Evolutionary conservation across 2,329 filamentous ascomycete genomes (phyloP), one percentile per base, ranked within the genome.

Genomic region (Beauveria brongniartii): DNA sequence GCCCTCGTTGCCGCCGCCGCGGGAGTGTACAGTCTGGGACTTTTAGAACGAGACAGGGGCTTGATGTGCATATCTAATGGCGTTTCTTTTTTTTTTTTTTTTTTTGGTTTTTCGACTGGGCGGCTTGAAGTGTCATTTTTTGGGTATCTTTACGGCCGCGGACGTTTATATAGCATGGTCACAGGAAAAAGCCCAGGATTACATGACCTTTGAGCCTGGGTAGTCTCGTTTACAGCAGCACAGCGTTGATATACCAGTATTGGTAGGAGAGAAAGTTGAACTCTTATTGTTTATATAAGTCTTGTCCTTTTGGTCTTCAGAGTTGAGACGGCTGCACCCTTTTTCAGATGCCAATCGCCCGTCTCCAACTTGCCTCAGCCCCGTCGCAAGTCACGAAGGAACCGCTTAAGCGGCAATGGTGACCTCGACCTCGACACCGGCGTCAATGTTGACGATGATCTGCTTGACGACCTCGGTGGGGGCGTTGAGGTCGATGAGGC

Each of bases 381-480:
- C 46, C 44, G 14, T 16, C 24, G 18, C 40, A 37, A 24, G 22
- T n/a, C 30, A 37, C 7, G 18, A 10, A 41, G 14, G 2, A 16
- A 58, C 52, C 67, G 64, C 68, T 81, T 89, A 91, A 76, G 90
- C 89, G 75, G 90, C 90, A 75, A 94, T 94, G 76, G 90, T 94
- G 72, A 94, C 90, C 84, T 94, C 90, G 71, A 94, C 90, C 84
- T 94, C 90, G 74, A 94, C 90, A 82, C 90, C 90, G 68, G 90
- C 90, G 83, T 94, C 90, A 77, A 94, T 94, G 83, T 94, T 95
- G 84, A 94, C 89, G 77, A 94, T 94, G 83, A 94, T 92, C 81
- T 91, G 88, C 88, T 95, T 95, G 82, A 95, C 90, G 69, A 93
- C 88, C 87, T 99, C 94, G 74, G 94, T 99, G 66, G 94, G 94